Conservation (phyloP, 2,329 filamentous ascomycete genomes). For the Ophiostoma quercus region DNA sequence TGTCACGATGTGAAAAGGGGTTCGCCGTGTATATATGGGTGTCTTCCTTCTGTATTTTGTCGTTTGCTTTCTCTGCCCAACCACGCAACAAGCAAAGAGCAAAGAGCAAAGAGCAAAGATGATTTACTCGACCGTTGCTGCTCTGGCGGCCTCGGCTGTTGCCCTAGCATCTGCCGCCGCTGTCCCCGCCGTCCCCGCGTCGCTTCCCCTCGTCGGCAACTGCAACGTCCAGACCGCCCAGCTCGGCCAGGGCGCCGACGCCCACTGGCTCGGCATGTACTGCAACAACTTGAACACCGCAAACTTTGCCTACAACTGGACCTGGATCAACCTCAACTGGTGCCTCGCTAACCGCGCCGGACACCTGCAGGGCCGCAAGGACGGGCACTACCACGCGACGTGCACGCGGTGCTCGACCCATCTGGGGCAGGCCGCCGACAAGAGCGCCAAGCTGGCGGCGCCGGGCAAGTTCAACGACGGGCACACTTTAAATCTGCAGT, state of each 20-base stretch:
- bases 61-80: neutral
- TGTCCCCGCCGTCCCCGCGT: neutral
- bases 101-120: neutral
- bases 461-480: neutral
- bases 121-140: neutral
- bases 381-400: constrained; percentile 29
- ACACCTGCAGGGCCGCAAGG: constrained; percentile 27
- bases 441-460: neutral
- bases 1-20: neutral
- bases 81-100: neutral
- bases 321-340: constrained; percentile 37
- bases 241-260: constrained; percentile 31
- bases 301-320: constrained; percentile 39
- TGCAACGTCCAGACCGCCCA: constrained; percentile 38
- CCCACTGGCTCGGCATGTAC: constrained; percentile 38
- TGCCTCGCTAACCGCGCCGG: constrained; percentile 32
- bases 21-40: neutral
- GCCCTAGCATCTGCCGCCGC: neutral
- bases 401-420: constrained; percentile 28
- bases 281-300: constrained; percentile 38
- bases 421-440: neutral
- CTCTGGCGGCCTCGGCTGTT: neutral
- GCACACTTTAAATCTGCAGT: constrained; percentile 29
- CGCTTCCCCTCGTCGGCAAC: neutral
- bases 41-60: neutral